Conservation (phyloP, 352 stramenopile species). For the Phytopythium vexans region DNA sequence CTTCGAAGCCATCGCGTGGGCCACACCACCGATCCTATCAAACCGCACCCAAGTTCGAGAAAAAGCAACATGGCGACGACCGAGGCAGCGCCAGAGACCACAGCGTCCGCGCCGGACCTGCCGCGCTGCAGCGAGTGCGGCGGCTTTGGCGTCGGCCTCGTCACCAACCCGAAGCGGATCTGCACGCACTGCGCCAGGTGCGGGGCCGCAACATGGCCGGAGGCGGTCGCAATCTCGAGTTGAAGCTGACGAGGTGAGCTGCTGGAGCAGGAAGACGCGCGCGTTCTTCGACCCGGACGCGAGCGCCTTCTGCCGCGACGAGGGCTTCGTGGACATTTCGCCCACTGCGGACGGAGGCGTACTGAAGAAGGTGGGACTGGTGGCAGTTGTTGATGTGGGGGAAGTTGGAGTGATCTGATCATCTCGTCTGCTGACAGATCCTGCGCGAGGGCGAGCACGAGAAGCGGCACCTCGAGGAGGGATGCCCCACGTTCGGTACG, state of each 20-base stretch:
- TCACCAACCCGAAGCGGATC: slow-evolving; percentile 69
- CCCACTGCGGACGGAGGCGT: slow-evolving; percentile 66
- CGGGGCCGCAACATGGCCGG: background rate
- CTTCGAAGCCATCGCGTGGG: too few relatives aligned
- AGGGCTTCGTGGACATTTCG: slow-evolving; percentile 85
- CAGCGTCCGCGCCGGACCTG: slow-evolving; percentile 18
- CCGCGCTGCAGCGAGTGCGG: slow-evolving; percentile 67
- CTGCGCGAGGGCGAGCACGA: slow-evolving; percentile 49
- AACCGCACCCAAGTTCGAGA: background rate
- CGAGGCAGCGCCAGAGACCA: slow-evolving; percentile 1
- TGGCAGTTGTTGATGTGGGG: background rate
- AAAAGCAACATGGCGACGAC: background rate
- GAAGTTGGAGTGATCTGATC: background rate
- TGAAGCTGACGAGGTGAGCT: too few relatives aligned
- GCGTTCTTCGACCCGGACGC: slow-evolving; percentile 78
- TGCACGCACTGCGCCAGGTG: slow-evolving; percentile 75
- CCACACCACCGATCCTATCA: too few relatives aligned
- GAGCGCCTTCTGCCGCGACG: slow-evolving; percentile 56
- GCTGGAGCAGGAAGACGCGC: slow-evolving; percentile 36
- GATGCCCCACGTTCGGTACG: slow-evolving; percentile 75
- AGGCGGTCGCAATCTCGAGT: too few relatives aligned
- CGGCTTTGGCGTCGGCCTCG: slow-evolving; percentile 61
- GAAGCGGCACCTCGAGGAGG: slow-evolving; percentile 66
- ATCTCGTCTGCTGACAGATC: slow-evolving; percentile 18
- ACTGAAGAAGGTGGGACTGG: slow-evolving; percentile 63